Evolutionary conservation across 805 yeast species (phyloP).

Genomic region (Jamesozyma spencerorum): DNA sequence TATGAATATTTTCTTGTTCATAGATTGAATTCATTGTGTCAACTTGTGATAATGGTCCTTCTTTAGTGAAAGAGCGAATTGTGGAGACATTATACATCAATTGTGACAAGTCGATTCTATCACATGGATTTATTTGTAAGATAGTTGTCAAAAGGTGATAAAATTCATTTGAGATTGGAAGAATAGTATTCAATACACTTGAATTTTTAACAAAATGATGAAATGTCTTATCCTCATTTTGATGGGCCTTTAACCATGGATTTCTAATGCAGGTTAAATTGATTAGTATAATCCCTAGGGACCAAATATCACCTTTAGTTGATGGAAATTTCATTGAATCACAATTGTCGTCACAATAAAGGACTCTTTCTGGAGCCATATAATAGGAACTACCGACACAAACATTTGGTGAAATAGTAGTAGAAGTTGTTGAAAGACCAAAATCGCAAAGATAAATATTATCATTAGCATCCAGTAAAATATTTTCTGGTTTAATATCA

Average conservation of each 20-base stretch:
- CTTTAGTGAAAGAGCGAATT: conserved; percentile 20
- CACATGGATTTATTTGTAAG: conserved; percentile 27
- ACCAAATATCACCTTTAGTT: conserved; percentile 77
- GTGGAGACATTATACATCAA: conserved; percentile 19
- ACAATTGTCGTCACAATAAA: conserved; percentile 6
- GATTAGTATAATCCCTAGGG: conserved; percentile 69
- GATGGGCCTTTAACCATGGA: conserved; percentile 81
- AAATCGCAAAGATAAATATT: conserved; percentile 68
- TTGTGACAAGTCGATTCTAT: conserved; percentile 22
- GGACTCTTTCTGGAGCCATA: conserved; percentile 82
- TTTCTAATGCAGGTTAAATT: conserved; percentile 76
- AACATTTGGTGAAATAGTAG: conserved; percentile 51
- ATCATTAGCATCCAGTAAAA: conserved; percentile 51
- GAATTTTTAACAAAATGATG: conserved; percentile 50
- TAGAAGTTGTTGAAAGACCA: conserved; percentile 68
- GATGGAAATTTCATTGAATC: conserved; percentile 41
- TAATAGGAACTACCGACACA: conserved; percentile 85
- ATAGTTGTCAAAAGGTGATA: conserved; percentile 38
- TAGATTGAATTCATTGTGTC: neutral
- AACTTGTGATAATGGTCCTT: conserved; percentile 23
- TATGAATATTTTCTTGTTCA: too few species aligned
- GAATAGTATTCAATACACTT: conserved; percentile 48
- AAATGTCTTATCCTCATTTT: conserved; percentile 53
- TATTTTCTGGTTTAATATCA: conserved; percentile 92
- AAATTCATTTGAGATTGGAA: conserved; percentile 64